phyloP scores from a whole-genome alignment of 2,329 filamentous ascomycete species.

The Sphaerulina populicola region DNA sequence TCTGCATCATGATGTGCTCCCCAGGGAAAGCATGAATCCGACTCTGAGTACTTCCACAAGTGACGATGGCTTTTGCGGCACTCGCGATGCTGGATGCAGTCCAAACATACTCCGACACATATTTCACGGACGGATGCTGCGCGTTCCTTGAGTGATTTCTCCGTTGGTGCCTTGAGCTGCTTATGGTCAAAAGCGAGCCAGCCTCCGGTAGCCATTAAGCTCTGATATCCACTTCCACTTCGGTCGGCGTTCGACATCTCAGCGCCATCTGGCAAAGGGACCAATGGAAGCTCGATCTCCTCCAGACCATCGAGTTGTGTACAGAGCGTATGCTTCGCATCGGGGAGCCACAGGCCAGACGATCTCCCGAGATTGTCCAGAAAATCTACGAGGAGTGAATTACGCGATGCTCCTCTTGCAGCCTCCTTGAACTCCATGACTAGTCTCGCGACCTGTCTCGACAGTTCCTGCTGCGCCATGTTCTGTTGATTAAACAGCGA shows the following conservation, averaged over 20 bases:
- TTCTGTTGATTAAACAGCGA: conserved; percentile 1
- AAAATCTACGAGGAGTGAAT: background rate
- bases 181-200: background rate
- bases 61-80: background rate
- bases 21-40: no score
- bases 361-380: background rate
- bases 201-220: no score
- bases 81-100: conserved; percentile 6
- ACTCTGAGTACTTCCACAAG: background rate
- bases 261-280: background rate
- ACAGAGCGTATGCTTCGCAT: background rate
- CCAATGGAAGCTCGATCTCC: background rate
- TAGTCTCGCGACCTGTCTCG: background rate
- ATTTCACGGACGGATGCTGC: background rate
- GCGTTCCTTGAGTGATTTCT: background rate
- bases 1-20: no score
- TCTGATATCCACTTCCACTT: background rate
- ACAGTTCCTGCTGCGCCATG: background rate
- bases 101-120: conserved; percentile 9
- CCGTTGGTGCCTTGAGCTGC: background rate
- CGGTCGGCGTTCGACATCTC: background rate
- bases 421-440: background rate
- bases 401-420: background rate
- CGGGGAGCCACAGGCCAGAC: background rate
- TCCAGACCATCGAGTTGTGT: background rate